A percentile compares a stretch with the other conserved stretches of the same genome.
Evolutionary conservation across 176 grass and related monocot species (phyloP).

Genomic region (Paspalum vaginatum): DNA sequence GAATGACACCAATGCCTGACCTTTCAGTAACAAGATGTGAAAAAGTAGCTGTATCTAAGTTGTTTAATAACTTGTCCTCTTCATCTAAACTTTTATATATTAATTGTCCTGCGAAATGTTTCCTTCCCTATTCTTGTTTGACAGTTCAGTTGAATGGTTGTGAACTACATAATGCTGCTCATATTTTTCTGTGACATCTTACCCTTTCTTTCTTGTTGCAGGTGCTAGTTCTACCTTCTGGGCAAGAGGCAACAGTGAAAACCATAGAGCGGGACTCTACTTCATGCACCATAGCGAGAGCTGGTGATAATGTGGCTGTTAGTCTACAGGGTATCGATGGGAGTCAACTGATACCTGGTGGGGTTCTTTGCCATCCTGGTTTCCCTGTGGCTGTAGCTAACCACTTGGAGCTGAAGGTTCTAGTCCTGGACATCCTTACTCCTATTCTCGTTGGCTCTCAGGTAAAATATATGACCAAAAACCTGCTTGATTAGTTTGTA

Average conservation of each 20-base stretch:
- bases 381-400: conserved; percentile 63
- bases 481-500: conserved; percentile 21
- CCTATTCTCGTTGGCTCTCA: conserved; percentile 87
- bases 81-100: too few relatives aligned
- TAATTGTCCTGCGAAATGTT: neutral
- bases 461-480: conserved; percentile 51
- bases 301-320: conserved; percentile 84
- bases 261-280: conserved; percentile 76
- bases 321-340: conserved; percentile 63
- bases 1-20: conserved; percentile 22
- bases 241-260: conserved; percentile 64
- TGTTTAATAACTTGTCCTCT: neutral
- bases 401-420: conserved; percentile 75
- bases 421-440: conserved; percentile 67
- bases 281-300: conserved; percentile 70
- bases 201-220: conserved; percentile 43
- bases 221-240: conserved; percentile 80
- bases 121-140: neutral
- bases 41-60: conserved; percentile 12
- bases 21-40: conserved; percentile 18
- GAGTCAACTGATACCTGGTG: conserved; percentile 65
- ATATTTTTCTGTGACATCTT: conserved; percentile 36
- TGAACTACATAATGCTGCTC: neutral
- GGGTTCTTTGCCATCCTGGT: conserved; percentile 84
- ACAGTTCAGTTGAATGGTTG: conserved; percentile 13